phyloP scores from a whole-genome alignment of 164 flowering plant genomes.

The Vitis rupestris region DNA sequence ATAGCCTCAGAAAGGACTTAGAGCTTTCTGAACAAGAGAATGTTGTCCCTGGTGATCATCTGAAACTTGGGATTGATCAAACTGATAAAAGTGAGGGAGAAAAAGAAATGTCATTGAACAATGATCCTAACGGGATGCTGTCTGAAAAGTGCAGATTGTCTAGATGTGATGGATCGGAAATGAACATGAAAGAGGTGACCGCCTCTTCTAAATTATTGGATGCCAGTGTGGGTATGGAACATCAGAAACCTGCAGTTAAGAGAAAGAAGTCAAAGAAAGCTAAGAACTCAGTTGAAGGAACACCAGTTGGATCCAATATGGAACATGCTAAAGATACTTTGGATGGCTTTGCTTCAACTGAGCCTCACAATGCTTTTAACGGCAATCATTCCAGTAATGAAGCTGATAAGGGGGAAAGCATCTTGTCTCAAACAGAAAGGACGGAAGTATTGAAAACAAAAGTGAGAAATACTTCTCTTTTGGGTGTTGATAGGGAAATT shows the following conservation, averaged over 20 bases:
- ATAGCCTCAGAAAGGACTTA: neutral
- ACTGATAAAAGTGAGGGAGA: slow-evolving; percentile 12
- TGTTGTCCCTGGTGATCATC: slow-evolving; percentile 3
- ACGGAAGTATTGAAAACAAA: slow-evolving; percentile 6
- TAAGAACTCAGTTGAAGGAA: slow-evolving; percentile 17
- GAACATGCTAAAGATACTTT: slow-evolving; percentile 11
- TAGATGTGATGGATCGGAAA: slow-evolving; percentile 13
- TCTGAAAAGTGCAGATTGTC: slow-evolving; percentile 9
- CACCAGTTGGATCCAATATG: neutral
- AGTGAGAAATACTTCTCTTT: slow-evolving; percentile 2
- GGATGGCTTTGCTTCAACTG: slow-evolving; percentile 11
- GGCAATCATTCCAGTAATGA: slow-evolving; percentile 13
- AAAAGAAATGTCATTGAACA: slow-evolving; percentile 4
- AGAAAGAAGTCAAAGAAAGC: slow-evolving; percentile 33
- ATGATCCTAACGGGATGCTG: slow-evolving; percentile 6
- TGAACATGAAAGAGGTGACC: slow-evolving; percentile 4
- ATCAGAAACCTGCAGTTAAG: slow-evolving; percentile 21
- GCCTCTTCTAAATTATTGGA: slow-evolving; percentile 19
- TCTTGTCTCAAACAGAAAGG: slow-evolving; percentile 10
- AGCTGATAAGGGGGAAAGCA: slow-evolving; percentile 9
- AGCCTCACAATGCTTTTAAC: slow-evolving; percentile 10
- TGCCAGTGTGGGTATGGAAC: slow-evolving; percentile 13
- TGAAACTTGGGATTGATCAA: slow-evolving; percentile 1
- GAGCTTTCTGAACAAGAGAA: slow-evolving; percentile 5
- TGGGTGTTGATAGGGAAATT: slow-evolving; percentile 16